phyloP scores from a whole-genome alignment of 2,329 filamentous ascomycete genomes.

The Geosmithia putterillii region DNA sequence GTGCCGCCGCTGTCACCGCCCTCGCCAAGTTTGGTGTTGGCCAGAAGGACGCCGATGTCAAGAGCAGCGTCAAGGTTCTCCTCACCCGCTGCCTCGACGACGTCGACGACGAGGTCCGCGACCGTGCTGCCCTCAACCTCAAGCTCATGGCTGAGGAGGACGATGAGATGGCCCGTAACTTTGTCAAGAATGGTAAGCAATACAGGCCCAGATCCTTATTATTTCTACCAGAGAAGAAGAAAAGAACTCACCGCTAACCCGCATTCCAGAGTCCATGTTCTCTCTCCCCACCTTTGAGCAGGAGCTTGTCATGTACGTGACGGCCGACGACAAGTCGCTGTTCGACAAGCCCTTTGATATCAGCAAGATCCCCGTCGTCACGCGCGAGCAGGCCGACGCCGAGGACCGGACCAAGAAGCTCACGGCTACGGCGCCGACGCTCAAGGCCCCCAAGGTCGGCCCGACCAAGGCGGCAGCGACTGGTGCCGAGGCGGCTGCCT shows the following conservation, averaged over 20 bases:
- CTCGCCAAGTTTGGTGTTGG: constrained; percentile 95
- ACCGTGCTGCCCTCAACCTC: constrained; percentile 86
- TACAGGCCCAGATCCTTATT: not conserved
- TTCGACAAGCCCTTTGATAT: constrained; percentile 86
- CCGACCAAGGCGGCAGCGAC: constrained; percentile 58
- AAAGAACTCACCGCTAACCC: too few species aligned
- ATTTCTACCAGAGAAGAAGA: too few species aligned
- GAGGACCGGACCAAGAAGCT: constrained; percentile 97
- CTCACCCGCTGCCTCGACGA: constrained; percentile 91
- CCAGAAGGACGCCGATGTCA: constrained; percentile 92
- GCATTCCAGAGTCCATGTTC: constrained; percentile 73
- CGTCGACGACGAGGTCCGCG: constrained; percentile 92
- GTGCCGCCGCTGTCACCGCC: constrained; percentile 89
- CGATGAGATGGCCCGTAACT: constrained; percentile 71
- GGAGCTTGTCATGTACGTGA: constrained; percentile 95
- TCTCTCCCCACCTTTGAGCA: constrained; percentile 92
- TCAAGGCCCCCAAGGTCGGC: constrained; percentile 81
- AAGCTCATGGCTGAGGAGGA: constrained; percentile 88
- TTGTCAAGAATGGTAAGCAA: constrained; percentile 76
- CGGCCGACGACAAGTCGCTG: constrained; percentile 74
- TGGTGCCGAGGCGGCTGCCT: constrained; percentile 62
- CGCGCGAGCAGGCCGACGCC: constrained; percentile 87
- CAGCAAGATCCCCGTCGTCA: constrained; percentile 81
- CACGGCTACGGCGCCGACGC: constrained; percentile 78
- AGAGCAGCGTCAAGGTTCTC: constrained; percentile 86